phyloP scores from a whole-genome alignment of 345 rosid genomes.

The Eucalyptus erythrocorys region DNA sequence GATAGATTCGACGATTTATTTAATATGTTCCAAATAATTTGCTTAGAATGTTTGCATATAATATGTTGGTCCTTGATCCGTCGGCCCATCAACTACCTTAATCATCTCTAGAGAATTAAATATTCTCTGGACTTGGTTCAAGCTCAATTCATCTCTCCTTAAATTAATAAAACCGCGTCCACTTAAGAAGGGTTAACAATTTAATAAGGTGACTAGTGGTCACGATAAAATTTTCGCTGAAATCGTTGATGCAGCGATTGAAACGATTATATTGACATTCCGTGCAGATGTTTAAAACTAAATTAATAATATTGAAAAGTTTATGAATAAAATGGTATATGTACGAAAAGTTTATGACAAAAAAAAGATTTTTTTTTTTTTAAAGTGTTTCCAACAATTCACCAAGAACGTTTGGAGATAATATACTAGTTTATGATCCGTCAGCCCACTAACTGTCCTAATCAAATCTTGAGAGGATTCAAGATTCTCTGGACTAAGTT shows the following conservation, averaged over 20 bases:
- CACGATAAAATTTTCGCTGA: accelerated
- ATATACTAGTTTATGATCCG: neutral
- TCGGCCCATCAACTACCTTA: neutral
- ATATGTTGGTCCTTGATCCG: accelerated
- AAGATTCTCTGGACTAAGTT: neutral
- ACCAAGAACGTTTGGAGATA: neutral
- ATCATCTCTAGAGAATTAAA: neutral
- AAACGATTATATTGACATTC: accelerated
- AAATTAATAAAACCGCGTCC: neutral
- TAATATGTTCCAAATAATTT: accelerated
- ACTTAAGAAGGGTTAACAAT: neutral
- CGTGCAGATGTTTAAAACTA: accelerated
- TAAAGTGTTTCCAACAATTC: too few species aligned
- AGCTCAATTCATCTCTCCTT: neutral
- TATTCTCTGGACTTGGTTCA: neutral
- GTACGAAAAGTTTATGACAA: accelerated
- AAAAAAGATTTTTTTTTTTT: too few species aligned
- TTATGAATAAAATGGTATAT: accelerated
- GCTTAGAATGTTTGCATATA: accelerated
- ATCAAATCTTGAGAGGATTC: neutral
- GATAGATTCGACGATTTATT: neutral
- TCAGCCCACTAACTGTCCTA: neutral
- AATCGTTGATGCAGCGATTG: accelerated
- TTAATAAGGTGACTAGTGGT: neutral
- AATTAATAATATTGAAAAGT: accelerated